Conservation (phyloP, 2,329 filamentous ascomycete species). For the Tolypocladium tundrense region DNA sequence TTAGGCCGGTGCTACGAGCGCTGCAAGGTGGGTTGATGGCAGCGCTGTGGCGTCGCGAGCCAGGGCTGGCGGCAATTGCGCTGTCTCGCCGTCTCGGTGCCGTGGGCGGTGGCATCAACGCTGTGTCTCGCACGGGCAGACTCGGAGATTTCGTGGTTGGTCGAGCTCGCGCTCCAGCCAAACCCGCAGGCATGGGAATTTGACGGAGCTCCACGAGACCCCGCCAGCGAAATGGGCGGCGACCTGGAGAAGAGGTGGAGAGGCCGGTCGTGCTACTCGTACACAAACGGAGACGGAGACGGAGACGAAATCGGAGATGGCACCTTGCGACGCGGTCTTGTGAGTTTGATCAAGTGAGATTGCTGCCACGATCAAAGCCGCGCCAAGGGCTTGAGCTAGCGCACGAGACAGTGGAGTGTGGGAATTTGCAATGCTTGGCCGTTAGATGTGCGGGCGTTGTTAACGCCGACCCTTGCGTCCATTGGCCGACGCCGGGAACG, state of each 20-base stretch:
- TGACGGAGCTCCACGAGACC: neutral
- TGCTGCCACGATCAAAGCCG: neutral
- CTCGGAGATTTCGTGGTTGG: neutral
- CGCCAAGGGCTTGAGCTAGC: neutral
- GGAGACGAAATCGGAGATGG: neutral
- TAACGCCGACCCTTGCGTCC: neutral
- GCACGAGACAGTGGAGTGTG: neutral
- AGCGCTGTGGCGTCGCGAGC: neutral
- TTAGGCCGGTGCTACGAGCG: neutral
- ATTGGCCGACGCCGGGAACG: neutral
- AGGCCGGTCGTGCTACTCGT: neutral
- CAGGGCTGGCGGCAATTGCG: neutral
- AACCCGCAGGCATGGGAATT: neutral
- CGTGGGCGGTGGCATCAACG: neutral
- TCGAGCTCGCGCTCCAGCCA: neutral
- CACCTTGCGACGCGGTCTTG: neutral
- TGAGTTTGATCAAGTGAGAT: neutral
- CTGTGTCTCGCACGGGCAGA: neutral
- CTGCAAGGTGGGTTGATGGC: neutral
- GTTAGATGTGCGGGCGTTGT: neutral
- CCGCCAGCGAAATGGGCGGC: neutral
- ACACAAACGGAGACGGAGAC: neutral
- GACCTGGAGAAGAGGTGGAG: neutral
- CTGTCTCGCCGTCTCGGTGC: neutral
- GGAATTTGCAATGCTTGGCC: neutral